phyloP scores from a whole-genome alignment of 1,284 basidiomycete genomes.

The Coriolopsis trogii region DNA sequence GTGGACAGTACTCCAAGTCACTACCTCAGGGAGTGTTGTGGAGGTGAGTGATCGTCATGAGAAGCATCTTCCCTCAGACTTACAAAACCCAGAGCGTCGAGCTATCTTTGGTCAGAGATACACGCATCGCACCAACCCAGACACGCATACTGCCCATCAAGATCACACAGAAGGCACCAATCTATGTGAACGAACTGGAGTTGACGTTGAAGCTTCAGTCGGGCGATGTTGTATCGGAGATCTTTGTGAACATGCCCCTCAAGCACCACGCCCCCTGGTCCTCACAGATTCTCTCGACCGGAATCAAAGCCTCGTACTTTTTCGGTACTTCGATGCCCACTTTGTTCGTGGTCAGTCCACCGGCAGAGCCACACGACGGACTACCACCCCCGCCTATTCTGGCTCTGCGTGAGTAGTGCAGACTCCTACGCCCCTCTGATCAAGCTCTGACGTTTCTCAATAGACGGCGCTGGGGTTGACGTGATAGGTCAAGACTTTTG shows the following conservation, averaged over 20 bases:
- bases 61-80: not conserved
- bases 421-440: too few relatives aligned
- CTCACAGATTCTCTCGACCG: slow-evolving; percentile 26
- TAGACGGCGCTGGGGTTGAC: slow-evolving; percentile 83
- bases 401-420: slow-evolving; percentile 72
- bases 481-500: slow-evolving; percentile 58
- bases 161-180: slow-evolving; percentile 41
- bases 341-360: slow-evolving; percentile 59
- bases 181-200: slow-evolving; percentile 34
- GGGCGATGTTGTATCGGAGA: slow-evolving; percentile 2
- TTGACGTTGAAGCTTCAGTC: slow-evolving; percentile 40
- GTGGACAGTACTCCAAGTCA: slow-evolving; percentile 46
- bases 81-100: slow-evolving; percentile 4
- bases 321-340: slow-evolving; percentile 58
- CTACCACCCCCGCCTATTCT: slow-evolving; percentile 55
- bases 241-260: slow-evolving; percentile 44
- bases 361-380: slow-evolving; percentile 34
- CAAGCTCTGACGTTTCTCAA: not conserved
- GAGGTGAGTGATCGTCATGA: slow-evolving; percentile 5
- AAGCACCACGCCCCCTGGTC: slow-evolving; percentile 47
- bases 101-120: slow-evolving; percentile 40
- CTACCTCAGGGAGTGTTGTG: slow-evolving; percentile 14
- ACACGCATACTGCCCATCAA: slow-evolving; percentile 56
- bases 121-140: slow-evolving; percentile 61
- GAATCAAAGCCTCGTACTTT: slow-evolving; percentile 62